Percentiles rank a stretch among this genome's conserved stretches.
These are phyloP conservation scores for Penicillium sp. DNA, from an alignment of 2,329 filamentous ascomycete genomes.

Conservation along the genomic window DNA sequence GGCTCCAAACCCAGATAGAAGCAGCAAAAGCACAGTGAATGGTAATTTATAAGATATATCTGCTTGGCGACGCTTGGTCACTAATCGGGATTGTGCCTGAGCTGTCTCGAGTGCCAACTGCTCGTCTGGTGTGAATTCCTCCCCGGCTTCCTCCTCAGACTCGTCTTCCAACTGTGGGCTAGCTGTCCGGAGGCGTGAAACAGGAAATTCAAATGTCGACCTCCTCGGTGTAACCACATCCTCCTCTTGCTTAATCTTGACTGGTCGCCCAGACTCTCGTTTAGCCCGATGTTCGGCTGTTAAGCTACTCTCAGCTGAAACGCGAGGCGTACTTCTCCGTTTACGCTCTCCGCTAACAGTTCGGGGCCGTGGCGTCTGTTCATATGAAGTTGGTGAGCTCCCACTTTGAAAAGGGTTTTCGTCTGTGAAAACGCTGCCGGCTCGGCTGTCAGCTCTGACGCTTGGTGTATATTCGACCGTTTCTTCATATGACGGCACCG, in stretches of 20 bases:
- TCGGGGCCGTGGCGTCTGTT: conserved; percentile 41
- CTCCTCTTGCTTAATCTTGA: conserved; percentile 47
- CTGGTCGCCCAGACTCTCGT: conserved; percentile 30
- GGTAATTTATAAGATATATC: conserved; percentile 34
- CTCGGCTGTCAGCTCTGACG: conserved; percentile 43
- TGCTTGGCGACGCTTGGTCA: conserved; percentile 53
- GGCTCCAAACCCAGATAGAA: conserved; percentile 67
- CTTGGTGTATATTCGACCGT: conserved; percentile 29
- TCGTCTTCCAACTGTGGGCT: conserved; percentile 36
- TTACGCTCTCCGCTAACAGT: conserved; percentile 37
- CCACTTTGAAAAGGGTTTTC: conserved; percentile 94
- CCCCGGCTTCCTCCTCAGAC: conserved; percentile 39
- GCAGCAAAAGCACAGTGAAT: conserved; percentile 65
- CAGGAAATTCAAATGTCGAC: conserved; percentile 57
- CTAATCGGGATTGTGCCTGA: conserved; percentile 47
- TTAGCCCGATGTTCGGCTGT: conserved; percentile 24
- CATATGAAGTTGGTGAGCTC: conserved; percentile 60
- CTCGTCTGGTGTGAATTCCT: conserved; percentile 60
- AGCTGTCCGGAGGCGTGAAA: conserved; percentile 36
- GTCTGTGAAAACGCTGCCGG: conserved; percentile 70
- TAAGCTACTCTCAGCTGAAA: conserved; percentile 30
- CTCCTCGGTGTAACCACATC: conserved; percentile 53
- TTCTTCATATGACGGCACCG: conserved; percentile 33
- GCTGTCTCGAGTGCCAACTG: conserved; percentile 75
- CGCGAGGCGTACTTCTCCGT: conserved; percentile 49